Percentiles rank a stretch among this genome's conserved stretches.
Conservation (phyloP, 768 basidiomycete species). For the Russula emetica region DNA sequence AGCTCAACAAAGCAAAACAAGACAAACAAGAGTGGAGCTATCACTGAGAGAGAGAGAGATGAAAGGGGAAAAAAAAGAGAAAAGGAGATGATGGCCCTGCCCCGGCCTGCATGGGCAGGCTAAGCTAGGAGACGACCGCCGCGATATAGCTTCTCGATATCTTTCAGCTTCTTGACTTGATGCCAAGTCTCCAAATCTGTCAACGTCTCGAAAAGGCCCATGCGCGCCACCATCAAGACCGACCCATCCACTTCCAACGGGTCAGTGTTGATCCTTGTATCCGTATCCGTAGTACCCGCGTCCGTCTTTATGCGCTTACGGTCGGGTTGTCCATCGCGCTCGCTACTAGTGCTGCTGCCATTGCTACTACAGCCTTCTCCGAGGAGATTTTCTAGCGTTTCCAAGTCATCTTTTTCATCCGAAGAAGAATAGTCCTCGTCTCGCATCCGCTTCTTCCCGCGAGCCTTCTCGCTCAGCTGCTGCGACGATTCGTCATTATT, state of each 20-base stretch:
- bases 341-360: not conserved
- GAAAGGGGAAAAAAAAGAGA: not conserved
- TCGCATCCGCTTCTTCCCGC: conserved; percentile 17
- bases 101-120: not conserved
- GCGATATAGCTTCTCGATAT: conserved; percentile 3
- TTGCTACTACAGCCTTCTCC: not conserved
- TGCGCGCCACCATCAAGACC: not conserved
- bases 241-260: not conserved
- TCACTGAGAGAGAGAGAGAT: not conserved
- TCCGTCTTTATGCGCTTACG: conserved; percentile 10
- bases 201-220: not conserved
- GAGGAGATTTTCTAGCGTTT: not conserved
- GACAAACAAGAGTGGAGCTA: not conserved
- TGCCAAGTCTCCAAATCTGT: not conserved
- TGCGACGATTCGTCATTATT: not conserved
- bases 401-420: not conserved
- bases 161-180: not conserved
- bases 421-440: not conserved
- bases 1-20: not conserved
- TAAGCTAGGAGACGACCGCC: not conserved
- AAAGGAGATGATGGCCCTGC: not conserved
- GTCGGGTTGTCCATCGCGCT: not conserved
- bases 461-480: conserved; percentile 6
- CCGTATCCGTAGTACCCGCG: not conserved
- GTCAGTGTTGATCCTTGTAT: not conserved